Base-by-base conservation (phyloP, 495 filamentous ascomycete species). In the Thermochaetoides thermophila region DNA sequence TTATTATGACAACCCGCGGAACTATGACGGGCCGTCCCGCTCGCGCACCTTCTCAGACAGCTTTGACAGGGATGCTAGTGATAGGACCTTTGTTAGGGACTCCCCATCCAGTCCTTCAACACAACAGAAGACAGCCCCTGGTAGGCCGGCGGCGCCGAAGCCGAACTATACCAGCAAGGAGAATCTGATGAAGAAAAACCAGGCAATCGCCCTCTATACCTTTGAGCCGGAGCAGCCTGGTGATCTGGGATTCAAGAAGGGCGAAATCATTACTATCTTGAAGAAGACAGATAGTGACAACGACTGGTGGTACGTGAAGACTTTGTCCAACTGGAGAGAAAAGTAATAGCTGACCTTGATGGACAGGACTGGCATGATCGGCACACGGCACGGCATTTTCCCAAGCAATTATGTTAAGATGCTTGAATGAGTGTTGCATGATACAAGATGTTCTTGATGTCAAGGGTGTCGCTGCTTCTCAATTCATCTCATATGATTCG, bases 181-280 rank as follows among this genome's bases (percentile, higher is more conserved):
- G 38, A 71, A 72, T 0, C 53, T 66, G 23, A 42, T 86, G 47
- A 79, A 77, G 34, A 70, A 74, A 40, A 81, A 93, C 44, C 82
- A 97, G 56, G 91, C 82, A 0, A 59, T 92, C 28, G 89, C 89
- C 1, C 61, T 94, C 35, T 96, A 78, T 46, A 86, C 81, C 2
- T 97, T 96, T 53, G 86, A 95, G 40, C 75, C 84, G 3, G 86
- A 94, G 48, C 86, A 97, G 48, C 73, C 80, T 0, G 89, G 89
- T 15, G 89, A 97, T 52, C 56, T 97, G 37, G 80, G 76, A 0
- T 96, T 96, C 65, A 92, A 91, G 65, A 96, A 97, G 64, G 89
- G 89, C 13, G 89, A 97, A 21, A 60, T 96, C 31, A 94, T 97
- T 42, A 95, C 86, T n/a, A 89, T 97, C 35, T 56, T 87, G 13